Evolutionary conservation across 2,329 filamentous ascomycete species (phyloP).

Genomic region (Xenosphaeropsis pyriputrescens): DNA sequence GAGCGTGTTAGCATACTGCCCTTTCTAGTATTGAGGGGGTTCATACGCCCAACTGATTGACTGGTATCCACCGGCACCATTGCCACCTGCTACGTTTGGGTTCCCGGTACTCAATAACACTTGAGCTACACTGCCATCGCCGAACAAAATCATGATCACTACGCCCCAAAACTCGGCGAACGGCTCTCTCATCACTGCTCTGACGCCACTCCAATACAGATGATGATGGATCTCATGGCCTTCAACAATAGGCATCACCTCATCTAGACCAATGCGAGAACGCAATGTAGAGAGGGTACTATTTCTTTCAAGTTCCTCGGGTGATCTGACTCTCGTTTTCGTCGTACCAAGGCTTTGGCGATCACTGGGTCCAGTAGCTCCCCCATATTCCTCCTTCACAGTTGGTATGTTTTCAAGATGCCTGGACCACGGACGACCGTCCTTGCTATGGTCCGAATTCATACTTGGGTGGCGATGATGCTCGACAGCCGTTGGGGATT

Average conservation of each 20-base stretch:
- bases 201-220: conserved; percentile 36
- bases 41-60: conserved; percentile 13
- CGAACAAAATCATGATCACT: conserved; percentile 54
- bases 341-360: background rate
- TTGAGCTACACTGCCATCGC: conserved; percentile 57
- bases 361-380: background rate
- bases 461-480: background rate
- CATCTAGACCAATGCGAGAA: background rate
- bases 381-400: background rate
- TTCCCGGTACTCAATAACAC: conserved; percentile 36
- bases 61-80: conserved; percentile 13
- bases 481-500: background rate
- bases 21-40: background rate
- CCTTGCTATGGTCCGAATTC: background rate
- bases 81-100: conserved; percentile 6
- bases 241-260: conserved; percentile 9
- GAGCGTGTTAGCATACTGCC: background rate
- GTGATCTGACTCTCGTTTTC: background rate
- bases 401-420: background rate
- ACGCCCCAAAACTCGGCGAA: conserved; percentile 56
- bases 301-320: background rate
- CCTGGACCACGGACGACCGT: too few species aligned
- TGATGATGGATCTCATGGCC: conserved; percentile 18
- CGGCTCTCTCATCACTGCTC: conserved; percentile 35
- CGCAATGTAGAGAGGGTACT: background rate